These are phyloP conservation scores for Echinosphaeria canescens DNA, from an alignment of 2,329 filamentous ascomycete species.

Conservation along the genomic window DNA sequence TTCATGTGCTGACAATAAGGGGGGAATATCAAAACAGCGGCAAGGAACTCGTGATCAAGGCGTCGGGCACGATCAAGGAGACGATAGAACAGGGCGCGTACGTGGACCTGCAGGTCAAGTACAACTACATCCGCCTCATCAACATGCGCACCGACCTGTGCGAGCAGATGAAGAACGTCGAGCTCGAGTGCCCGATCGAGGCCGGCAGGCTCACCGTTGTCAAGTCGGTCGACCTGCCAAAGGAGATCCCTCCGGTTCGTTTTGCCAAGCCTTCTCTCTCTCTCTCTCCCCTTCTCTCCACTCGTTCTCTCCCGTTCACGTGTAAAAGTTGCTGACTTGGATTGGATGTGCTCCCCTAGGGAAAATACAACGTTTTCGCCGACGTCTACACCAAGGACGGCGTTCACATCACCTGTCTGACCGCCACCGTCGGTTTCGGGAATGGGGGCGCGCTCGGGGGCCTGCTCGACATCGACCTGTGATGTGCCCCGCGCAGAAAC, in stretches of 20 bases:
- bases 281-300: too few species aligned
- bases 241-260: constrained; percentile 73
- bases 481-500: too few species aligned
- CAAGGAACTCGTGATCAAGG: constrained; percentile 54
- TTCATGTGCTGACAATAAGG: background rate
- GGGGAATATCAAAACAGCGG: constrained; percentile 32
- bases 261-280: too few species aligned
- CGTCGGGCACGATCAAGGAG: constrained; percentile 52
- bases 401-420: constrained; percentile 68
- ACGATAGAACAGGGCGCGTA: constrained; percentile 59
- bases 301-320: too few species aligned
- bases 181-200: constrained; percentile 73
- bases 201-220: constrained; percentile 50
- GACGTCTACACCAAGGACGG: constrained; percentile 60
- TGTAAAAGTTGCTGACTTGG: constrained; percentile 6
- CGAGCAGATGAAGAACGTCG: constrained; percentile 72
- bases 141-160: constrained; percentile 67
- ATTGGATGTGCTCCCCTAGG: too few species aligned
- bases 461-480: too few species aligned
- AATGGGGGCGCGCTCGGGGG: too few species aligned
- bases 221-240: constrained; percentile 71
- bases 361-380: constrained; percentile 73
- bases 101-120: constrained; percentile 73
- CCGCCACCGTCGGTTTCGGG: constrained; percentile 47
- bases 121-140: constrained; percentile 78